Evolutionary conservation across 805 yeast genomes (phyloP).

Genomic region (Yarrowia divulgata): DNA sequence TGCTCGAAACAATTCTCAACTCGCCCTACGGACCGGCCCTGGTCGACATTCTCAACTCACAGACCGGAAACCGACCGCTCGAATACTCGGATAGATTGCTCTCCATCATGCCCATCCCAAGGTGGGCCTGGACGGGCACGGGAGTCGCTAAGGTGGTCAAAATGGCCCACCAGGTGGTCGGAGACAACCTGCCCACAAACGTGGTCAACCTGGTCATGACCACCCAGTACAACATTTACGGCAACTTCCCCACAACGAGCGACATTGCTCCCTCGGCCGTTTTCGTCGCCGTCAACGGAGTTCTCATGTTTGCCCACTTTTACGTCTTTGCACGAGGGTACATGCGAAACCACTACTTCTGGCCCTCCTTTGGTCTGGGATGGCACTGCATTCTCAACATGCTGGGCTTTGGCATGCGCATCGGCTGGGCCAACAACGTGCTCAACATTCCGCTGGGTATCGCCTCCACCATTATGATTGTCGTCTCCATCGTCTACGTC

Average conservation of each 20-base stretch:
- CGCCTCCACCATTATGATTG: conserved; percentile 62
- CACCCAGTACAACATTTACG: conserved; percentile 56
- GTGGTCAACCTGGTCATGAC: conserved; percentile 32
- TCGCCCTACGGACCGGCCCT: conserved; percentile 25
- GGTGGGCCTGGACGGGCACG: conserved; percentile 33
- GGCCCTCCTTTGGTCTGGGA: conserved; percentile 60
- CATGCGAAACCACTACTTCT: conserved; percentile 58
- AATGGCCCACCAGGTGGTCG: conserved; percentile 34
- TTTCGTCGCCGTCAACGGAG: conserved; percentile 60
- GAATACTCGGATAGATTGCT: conserved; percentile 37
- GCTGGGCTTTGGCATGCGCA: conserved; percentile 66
- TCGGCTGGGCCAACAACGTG: conserved; percentile 65
- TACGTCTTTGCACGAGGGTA: conserved; percentile 52
- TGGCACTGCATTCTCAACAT: conserved; percentile 61
- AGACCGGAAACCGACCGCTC: conserved; percentile 30
- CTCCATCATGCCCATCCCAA: conserved; percentile 29
- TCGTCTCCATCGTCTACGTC: conserved; percentile 65
- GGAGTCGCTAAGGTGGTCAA: conserved; percentile 31
- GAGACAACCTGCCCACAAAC: conserved; percentile 6
- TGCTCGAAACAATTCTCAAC: conserved; percentile 26
- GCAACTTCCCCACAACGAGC: conserved; percentile 61
- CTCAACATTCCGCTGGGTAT: conserved; percentile 59
- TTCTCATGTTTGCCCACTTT: conserved; percentile 58
- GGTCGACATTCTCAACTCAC: conserved; percentile 33
- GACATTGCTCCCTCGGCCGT: conserved; percentile 70